phyloP scores from a whole-genome alignment of 192 early-diverging fungal species.

The Chytriomyces sp. region DNA sequence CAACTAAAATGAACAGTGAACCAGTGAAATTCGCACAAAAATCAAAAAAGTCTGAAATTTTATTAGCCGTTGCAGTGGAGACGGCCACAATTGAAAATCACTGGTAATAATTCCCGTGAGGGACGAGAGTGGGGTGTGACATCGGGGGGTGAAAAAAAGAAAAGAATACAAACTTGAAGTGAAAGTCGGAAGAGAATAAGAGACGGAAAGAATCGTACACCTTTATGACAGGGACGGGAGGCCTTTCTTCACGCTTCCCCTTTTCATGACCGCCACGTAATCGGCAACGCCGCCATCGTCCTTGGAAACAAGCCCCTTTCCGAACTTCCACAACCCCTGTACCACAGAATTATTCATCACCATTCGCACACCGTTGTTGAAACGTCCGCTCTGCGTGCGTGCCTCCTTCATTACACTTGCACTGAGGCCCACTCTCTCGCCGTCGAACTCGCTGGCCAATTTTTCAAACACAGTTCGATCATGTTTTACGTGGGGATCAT shows the following conservation, averaged over 20 bases:
- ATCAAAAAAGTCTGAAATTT: too few species aligned
- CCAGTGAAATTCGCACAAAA: too few species aligned
- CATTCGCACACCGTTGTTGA: slow-evolving; percentile 33
- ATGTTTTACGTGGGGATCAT: slow-evolving; percentile 12
- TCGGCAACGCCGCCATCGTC: slow-evolving; percentile 42
- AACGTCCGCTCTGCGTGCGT: slow-evolving; percentile 46
- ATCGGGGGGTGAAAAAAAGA: too few species aligned
- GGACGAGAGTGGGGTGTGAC: too few species aligned
- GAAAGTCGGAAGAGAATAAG: too few species aligned
- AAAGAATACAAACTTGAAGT: too few species aligned
- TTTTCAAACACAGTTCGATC: slow-evolving; percentile 29
- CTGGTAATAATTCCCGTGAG: too few species aligned
- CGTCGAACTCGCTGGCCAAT: slow-evolving; percentile 41
- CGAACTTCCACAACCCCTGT: slow-evolving; percentile 39
- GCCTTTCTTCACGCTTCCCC: slow-evolving; percentile 45
- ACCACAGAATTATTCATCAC: slow-evolving; percentile 27
- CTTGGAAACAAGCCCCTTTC: slow-evolving; percentile 25
- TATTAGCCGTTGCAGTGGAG: too few species aligned
- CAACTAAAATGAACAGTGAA: too few species aligned
- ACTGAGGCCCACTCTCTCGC: slow-evolving; percentile 27
- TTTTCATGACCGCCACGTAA: slow-evolving; percentile 39
- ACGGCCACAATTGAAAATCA: too few species aligned
- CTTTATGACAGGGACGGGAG: slow-evolving; percentile 16
- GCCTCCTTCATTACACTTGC: slow-evolving; percentile 42
- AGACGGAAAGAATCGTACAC: too few species aligned